Base-by-base conservation (phyloP, 148 eudicot species). In the Nepenthes mirabilis region DNA sequence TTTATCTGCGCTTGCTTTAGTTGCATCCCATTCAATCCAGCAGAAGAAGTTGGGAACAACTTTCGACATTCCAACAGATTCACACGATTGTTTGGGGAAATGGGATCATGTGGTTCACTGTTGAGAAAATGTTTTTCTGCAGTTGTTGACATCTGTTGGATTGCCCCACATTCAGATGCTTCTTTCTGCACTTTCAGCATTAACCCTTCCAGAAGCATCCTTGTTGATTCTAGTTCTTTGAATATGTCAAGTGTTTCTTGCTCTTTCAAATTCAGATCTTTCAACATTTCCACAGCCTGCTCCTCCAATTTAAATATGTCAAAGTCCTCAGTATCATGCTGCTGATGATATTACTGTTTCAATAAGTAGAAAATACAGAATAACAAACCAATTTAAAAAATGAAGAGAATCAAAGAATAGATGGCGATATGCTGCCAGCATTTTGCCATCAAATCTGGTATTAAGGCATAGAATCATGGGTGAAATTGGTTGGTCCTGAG, bases 171-270 rank as follows among this genome's bases (percentile, higher is more conserved):
- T 51, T 61, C 74, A 11, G 77, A 71, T 45, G 74, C 68, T 63
- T 83, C 91, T 56, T 74, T 77, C 56, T 77, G 79, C 34, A 86
- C 47, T 49, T 75, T 84, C 55, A 69, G 56, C 72, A 87, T 91
- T 14, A 91, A 59, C 45, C 74, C 83, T 65, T 91, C 91, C 0
- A 87, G 79, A 0, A 81, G 72, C 62, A 74, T 63, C 71, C 83
- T 87, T 5, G 95, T 83, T 8, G 71, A 65, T 53, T 87, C 93
- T 0, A 91, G 82, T 62, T 91, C 93, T 63, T 75, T 76, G 36
- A 87, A 61, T 36, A 83, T 74, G 40, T 72, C 68, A 7, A 77
- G 82, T 2, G 90, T 88, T 75, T 88, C 90, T 65, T 74, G 65
- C 72, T 88, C 93, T 77, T 85, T 85, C 9, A 64, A 62, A 36